Evolutionary conservation across 768 basidiomycete species (phyloP), one percentile per base, ranked within the genome.

Genomic region (Collybia nuda): DNA sequence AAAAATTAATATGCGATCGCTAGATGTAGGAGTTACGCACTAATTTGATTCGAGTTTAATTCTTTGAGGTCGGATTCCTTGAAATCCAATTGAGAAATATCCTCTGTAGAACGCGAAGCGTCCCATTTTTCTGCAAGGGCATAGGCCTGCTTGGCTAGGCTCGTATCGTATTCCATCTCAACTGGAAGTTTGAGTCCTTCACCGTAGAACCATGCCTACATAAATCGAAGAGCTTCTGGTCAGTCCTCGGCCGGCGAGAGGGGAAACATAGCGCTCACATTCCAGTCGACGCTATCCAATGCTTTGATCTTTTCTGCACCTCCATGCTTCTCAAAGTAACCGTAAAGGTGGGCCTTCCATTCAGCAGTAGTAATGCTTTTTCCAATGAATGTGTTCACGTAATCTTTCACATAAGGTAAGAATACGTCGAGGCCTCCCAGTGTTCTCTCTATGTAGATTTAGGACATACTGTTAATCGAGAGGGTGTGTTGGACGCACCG

Each of bases 351-450:
- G 0, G 73, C 71, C 59, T 89, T 88, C 93, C 93, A 96, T 56
- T 93, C 76, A 23, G 82, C 73, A 0, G 92, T 93, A 11, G 86
- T 86, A 63, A 94, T 92, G 54, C 88, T 90, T 66, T 84, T 80
- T 6, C 91, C 88, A 59, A 82, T 84, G 68, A 87, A 96, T 0
- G 86, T 90, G 46, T 77, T 73, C 39, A 90, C 88, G 62, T 96
- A 96, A 62, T 91, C 82, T 55, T 78, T 81, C 45, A 90, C 80
- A 61, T 95, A 95, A 0, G 91, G 91, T 17, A 93, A 68, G 73
- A 96, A 93, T 14, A 82, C 79, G 40, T 94, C 84, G 47, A 92
- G 70, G 2, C 91, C 91, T n/a, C 91, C 91, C 0, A 94, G 71
- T 5, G 76, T 84, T 28, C 78, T 72, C 65, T 93, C 88, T 85